These are phyloP conservation scores for Elsinoe batatas DNA, from an alignment of 2,329 filamentous ascomycete species.

Conservation along the genomic window DNA sequence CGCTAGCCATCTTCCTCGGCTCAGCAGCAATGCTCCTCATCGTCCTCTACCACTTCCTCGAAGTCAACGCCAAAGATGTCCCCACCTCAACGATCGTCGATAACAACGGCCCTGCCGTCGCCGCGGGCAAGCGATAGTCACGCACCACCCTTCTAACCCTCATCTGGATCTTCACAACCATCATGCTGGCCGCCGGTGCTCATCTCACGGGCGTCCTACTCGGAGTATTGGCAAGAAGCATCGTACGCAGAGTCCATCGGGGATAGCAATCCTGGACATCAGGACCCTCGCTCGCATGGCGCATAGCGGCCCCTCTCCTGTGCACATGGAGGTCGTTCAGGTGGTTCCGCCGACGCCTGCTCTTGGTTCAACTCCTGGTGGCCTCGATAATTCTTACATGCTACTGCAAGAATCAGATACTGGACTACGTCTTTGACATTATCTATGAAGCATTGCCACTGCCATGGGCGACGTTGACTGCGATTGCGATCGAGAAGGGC, in stretches of 20 bases:
- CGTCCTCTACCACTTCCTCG: conserved; percentile 90
- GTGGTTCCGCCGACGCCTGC: too few relatives aligned
- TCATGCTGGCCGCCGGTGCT: background rate
- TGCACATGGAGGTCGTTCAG: too few relatives aligned
- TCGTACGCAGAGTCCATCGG: background rate
- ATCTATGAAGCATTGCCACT: too few relatives aligned
- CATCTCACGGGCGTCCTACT: background rate
- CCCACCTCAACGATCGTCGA: conserved; percentile 15
- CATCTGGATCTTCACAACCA: background rate
- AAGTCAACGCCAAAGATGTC: conserved; percentile 70
- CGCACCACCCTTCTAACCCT: background rate
- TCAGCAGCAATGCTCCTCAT: conserved; percentile 84
- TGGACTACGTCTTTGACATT: too few relatives aligned
- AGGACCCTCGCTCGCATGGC: too few relatives aligned
- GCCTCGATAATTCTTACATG: too few relatives aligned
- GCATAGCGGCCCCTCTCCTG: too few relatives aligned
- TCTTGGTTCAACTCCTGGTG: too few relatives aligned
- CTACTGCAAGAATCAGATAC: too few relatives aligned
- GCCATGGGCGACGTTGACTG: too few relatives aligned
- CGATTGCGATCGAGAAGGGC: too few relatives aligned
- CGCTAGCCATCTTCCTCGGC: conserved; percentile 86
- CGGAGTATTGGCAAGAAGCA: background rate
- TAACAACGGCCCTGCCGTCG: background rate
- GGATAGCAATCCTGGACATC: too few relatives aligned
- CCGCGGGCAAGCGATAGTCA: background rate